Evolutionary conservation across 1,284 basidiomycete species (phyloP), one percentile per base, ranked within the genome.

Genomic region (Cutaneotrichosporon sp.): DNA sequence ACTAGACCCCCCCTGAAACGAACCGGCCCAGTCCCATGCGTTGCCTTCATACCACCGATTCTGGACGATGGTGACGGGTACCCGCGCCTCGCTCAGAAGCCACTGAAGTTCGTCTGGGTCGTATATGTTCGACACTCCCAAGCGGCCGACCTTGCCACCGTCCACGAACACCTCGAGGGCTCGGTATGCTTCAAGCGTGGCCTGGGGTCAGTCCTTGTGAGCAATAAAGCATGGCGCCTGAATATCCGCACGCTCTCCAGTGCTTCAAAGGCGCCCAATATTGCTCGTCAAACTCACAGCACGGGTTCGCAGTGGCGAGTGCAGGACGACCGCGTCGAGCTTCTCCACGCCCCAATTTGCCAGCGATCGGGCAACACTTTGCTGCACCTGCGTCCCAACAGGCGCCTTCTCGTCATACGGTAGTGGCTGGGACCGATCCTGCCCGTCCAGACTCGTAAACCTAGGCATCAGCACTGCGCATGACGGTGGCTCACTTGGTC

Each of bases 21-120:
- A 42, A 69, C 70, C 82, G 2, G 78, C 77, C 54, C 75, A 77
- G 63, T 89, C 86, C 85, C 87, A 90, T 5, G 73, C 77, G 61
- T 88, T 90, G 10, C 83, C 83, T 66, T 89, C 83, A 61, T 82
- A 84, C 88, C 88, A 90, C 48, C 87, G 72, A 70, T 89, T 88
- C 72, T 88, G 88, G 14, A 90, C 86, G 22, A 88, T 79, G 53
- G 84, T 79, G 3, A 86, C 80, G 54, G 78, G 79, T 29, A 85
- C 78, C 17, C 54, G 56, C 1, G 63, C 69, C 22, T 66, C 55
- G 5, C 77, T 71, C 29, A 78, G 78, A 34, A 88, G 67, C 35
- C 78, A 76, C 35, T 76, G 69, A 14, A 90, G 78, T 9, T 82
- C 60, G 1, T 63, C 63, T 2, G 82, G 77, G 57, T 87, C 83